These are phyloP conservation scores for Boletus huronensis DNA, from an alignment of 768 basidiomycete genomes.

Conservation along the genomic window DNA sequence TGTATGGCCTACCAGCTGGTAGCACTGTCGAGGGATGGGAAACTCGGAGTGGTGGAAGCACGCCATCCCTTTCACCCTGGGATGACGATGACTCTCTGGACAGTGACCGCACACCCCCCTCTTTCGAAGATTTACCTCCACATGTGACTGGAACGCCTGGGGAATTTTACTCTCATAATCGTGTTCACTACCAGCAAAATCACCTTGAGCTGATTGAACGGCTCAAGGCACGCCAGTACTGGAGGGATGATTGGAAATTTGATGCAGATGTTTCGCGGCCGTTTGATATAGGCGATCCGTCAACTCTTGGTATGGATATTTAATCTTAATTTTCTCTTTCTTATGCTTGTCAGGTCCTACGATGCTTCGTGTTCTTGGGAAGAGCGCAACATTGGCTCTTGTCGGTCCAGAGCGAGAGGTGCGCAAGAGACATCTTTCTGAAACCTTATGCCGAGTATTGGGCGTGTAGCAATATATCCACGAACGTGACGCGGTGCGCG, in stretches of 20 bases:
- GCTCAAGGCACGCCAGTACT: conserved; percentile 65
- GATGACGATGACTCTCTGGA: conserved; percentile 45
- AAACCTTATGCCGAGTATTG: background rate
- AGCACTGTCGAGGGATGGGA: conserved; percentile 43
- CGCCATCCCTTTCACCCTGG: conserved; percentile 66
- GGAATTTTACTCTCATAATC: background rate
- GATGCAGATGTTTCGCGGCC: conserved; percentile 39
- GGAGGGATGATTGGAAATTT: conserved; percentile 63
- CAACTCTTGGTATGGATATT: conserved; percentile 56
- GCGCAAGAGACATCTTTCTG: background rate
- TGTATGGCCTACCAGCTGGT: conserved; percentile 53
- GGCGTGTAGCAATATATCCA: conserved; percentile 57
- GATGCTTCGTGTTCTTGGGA: conserved; percentile 36
- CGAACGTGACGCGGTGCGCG: conserved; percentile 75
- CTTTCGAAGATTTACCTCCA: conserved; percentile 15
- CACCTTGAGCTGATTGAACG: conserved; percentile 59
- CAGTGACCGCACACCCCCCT: conserved; percentile 13
- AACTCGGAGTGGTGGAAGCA: conserved; percentile 51
- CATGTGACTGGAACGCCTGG: background rate
- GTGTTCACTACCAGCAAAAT: background rate
- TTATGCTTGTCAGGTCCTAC: conserved; percentile 41
- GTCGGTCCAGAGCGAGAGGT: conserved; percentile 46
- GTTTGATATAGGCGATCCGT: conserved; percentile 68
- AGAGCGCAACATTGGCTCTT: conserved; percentile 36
- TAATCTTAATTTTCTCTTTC: background rate